These are phyloP conservation scores for Globisporangium paroecandrum DNA, from an alignment of 352 stramenopile genomes.

Conservation along the genomic window DNA sequence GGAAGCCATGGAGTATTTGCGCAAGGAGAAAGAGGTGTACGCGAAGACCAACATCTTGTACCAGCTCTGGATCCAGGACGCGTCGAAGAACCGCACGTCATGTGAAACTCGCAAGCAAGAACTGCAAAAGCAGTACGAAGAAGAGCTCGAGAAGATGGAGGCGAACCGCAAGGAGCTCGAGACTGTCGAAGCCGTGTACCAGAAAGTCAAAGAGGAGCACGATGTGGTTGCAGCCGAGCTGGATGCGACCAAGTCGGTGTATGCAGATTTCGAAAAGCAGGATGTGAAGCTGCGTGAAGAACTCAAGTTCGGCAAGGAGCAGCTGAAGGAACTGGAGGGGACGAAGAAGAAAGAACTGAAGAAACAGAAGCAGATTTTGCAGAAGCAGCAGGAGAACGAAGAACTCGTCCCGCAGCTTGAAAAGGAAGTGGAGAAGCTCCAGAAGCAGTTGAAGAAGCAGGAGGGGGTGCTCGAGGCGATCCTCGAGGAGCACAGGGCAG, in stretches of 20 bases:
- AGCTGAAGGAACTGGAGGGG: slow-evolving; percentile 89
- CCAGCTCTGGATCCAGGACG: slow-evolving; percentile 91
- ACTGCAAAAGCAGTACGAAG: slow-evolving; percentile 73
- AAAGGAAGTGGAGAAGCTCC: slow-evolving; percentile 64
- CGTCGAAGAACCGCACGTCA: slow-evolving; percentile 66
- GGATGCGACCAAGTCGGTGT: slow-evolving; percentile 90
- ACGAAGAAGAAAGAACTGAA: slow-evolving; percentile 90
- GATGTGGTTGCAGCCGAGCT: slow-evolving; percentile 82
- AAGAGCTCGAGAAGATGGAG: slow-evolving; percentile 68
- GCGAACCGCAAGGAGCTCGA: slow-evolving; percentile 78
- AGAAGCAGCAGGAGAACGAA: slow-evolving; percentile 86
- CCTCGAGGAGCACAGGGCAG: slow-evolving; percentile 70
- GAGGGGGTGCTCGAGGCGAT: slow-evolving; percentile 89
- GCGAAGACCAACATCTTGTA: slow-evolving; percentile 96
- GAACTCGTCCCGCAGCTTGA: slow-evolving; percentile 89
- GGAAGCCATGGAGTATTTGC: slow-evolving; percentile 93
- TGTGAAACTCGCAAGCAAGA: slow-evolving; percentile 65
- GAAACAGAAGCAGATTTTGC: slow-evolving; percentile 82
- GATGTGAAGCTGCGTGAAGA: slow-evolving; percentile 98
- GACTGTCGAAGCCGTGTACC: slow-evolving; percentile 78
- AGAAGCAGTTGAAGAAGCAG: slow-evolving; percentile 71
- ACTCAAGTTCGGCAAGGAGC: slow-evolving; percentile 94
- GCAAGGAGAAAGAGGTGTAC: slow-evolving; percentile 95
- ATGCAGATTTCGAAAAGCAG: slow-evolving; percentile 94
- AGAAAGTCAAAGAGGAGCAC: slow-evolving; percentile 81